A percentile compares a stretch with the other conserved stretches of the same genome.
These are phyloP conservation scores for Chrysoporthe austroafricana DNA, from an alignment of 2,329 filamentous ascomycete species.

Conservation along the genomic window DNA sequence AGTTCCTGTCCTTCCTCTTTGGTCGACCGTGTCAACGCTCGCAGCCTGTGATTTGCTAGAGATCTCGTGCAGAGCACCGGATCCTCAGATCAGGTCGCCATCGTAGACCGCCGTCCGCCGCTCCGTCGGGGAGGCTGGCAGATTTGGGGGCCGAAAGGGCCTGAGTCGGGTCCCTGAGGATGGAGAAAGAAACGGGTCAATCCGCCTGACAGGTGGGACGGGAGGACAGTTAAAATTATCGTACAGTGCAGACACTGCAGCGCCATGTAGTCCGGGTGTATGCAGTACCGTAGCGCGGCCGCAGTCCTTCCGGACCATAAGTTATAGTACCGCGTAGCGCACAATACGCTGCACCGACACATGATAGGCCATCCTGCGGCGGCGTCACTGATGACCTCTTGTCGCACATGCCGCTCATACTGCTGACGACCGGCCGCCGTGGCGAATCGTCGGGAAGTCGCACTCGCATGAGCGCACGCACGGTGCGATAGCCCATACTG, in stretches of 20 bases:
- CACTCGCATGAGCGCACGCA: background rate
- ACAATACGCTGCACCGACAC: slow-evolving; percentile 1
- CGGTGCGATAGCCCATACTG: background rate
- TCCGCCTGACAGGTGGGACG: slow-evolving; percentile 23
- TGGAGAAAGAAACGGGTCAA: slow-evolving; percentile 18
- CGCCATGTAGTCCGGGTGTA: slow-evolving; percentile 10
- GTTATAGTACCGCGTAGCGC: background rate
- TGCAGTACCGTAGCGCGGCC: slow-evolving; percentile 6
- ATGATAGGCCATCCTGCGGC: background rate
- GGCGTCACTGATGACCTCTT: background rate
- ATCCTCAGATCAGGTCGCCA: slow-evolving; percentile 4
- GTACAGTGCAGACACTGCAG: slow-evolving; percentile 19
- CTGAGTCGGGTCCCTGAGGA: slow-evolving; percentile 20
- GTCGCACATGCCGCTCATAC: background rate
- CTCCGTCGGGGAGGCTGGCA: background rate
- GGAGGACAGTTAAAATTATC: slow-evolving; percentile 8
- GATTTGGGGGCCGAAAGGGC: slow-evolving; percentile 11
- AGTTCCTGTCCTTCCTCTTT: slow-evolving; percentile 26
- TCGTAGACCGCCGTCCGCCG: slow-evolving; percentile 9
- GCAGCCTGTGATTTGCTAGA: slow-evolving; percentile 19
- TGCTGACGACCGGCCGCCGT: background rate
- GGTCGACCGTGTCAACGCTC: slow-evolving; percentile 16
- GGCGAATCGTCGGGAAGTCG: background rate
- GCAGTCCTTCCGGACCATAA: background rate
- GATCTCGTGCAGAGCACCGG: background rate